Evolutionary conservation across 257 asterid species (phyloP).

Genomic region (Solanum pennellii): DNA sequence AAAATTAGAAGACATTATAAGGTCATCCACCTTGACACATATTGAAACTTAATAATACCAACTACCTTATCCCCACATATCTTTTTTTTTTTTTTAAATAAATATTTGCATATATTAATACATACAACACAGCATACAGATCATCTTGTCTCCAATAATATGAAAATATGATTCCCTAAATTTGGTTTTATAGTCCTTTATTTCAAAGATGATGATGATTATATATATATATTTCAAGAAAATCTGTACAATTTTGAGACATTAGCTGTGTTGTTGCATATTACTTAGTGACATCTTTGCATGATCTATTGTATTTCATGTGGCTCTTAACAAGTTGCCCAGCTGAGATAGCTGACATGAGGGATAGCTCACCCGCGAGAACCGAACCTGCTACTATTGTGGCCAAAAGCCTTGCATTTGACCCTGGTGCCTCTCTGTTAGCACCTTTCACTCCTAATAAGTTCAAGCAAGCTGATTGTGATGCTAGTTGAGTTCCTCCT

Average conservation of each 20-base stretch:
- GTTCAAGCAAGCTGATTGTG: constrained; percentile 43
- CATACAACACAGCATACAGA: neutral
- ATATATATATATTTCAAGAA: neutral
- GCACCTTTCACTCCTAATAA: constrained; percentile 45
- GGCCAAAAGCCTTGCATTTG: constrained; percentile 35
- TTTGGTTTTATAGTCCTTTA: neutral
- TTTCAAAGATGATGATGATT: neutral
- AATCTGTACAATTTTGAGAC: neutral
- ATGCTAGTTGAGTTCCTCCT: constrained; percentile 45
- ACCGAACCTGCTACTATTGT: constrained; percentile 41
- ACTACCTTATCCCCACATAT: neutral
- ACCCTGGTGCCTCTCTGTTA: constrained; percentile 22
- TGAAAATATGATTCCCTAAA: neutral
- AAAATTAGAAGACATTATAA: neutral
- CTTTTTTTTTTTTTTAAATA: rapidly evolving
- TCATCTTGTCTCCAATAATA: neutral
- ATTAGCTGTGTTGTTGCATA: neutral
- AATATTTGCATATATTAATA: neutral
- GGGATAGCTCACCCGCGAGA: constrained; percentile 39
- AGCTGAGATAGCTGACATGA: constrained; percentile 41
- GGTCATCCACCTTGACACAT: neutral
- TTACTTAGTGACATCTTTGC: constrained; percentile 20
- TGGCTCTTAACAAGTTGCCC: constrained; percentile 42
- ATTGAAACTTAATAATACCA: constrained; percentile 1
- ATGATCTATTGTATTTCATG: constrained; percentile 43